A percentile compares a stretch with the other conserved stretches of the same genome.
Evolutionary conservation across 2,329 filamentous ascomycete species (phyloP).

Genomic region (Fusarium sp.): DNA sequence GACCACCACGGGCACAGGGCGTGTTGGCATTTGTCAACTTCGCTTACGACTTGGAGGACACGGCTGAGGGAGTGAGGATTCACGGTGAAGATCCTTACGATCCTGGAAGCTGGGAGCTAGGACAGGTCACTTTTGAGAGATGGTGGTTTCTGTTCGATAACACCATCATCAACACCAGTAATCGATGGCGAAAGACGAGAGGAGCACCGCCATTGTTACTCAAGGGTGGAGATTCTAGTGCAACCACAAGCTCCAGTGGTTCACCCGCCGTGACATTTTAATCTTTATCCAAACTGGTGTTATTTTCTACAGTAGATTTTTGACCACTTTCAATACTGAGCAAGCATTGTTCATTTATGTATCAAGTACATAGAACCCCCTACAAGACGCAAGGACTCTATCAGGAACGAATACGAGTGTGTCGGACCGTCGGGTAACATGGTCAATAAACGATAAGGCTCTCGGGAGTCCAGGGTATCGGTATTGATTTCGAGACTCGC

Average conservation of each 20-base stretch:
- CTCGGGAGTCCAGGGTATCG: slow-evolving; percentile 2
- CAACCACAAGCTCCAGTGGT: slow-evolving; percentile 3
- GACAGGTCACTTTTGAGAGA: slow-evolving; percentile 66
- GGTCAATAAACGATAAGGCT: neutral
- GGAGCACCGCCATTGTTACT: slow-evolving; percentile 53
- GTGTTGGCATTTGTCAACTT: slow-evolving; percentile 62
- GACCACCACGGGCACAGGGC: slow-evolving; percentile 59
- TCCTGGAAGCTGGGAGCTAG: slow-evolving; percentile 65
- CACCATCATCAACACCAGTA: slow-evolving; percentile 64
- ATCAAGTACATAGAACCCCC: neutral
- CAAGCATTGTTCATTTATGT: neutral
- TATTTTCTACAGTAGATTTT: neutral
- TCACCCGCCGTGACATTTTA: slow-evolving; percentile 2
- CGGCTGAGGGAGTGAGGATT: slow-evolving; percentile 62
- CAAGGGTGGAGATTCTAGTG: slow-evolving; percentile 15
- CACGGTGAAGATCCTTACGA: slow-evolving; percentile 62
- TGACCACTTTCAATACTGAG: neutral
- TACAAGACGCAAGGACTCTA: neutral
- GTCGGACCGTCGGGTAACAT: neutral
- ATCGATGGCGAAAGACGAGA: slow-evolving; percentile 60
- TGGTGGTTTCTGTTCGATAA: slow-evolving; percentile 72
- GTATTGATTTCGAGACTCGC: neutral
- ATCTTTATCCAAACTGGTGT: neutral
- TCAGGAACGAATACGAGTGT: slow-evolving; percentile 1
- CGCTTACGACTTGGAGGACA: slow-evolving; percentile 68